These are phyloP conservation scores for Xylaria sp. DNA, from an alignment of 2,329 filamentous ascomycete genomes.

Conservation along the genomic window DNA sequence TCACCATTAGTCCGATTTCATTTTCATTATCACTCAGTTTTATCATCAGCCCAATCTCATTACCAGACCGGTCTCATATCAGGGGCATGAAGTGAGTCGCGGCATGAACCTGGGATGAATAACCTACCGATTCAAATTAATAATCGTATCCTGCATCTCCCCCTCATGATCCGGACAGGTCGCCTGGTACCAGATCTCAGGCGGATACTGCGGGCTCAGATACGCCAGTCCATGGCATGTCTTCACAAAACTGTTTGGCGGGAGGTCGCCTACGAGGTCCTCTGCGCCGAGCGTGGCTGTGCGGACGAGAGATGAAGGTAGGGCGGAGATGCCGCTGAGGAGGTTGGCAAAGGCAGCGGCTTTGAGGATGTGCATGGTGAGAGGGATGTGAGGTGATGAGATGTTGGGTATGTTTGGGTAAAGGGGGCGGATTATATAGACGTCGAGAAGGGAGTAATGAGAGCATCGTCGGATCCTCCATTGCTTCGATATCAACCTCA, in stretches of 20 bases:
- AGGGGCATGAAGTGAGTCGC: too few relatives aligned
- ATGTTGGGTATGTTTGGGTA: neutral
- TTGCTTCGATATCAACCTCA: neutral
- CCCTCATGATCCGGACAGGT: neutral
- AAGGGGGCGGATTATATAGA: neutral
- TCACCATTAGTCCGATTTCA: neutral
- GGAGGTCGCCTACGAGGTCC: neutral
- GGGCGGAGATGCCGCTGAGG: neutral
- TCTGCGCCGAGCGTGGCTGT: neutral
- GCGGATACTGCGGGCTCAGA: neutral
- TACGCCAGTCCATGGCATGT: neutral
- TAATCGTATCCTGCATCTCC: neutral
- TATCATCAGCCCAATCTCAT: neutral
- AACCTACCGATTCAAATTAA: neutral
- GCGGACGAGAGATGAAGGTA: neutral
- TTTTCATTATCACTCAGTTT: neutral
- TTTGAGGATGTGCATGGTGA: neutral
- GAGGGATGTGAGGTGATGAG: neutral
- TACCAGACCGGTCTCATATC: neutral
- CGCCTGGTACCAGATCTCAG: neutral
- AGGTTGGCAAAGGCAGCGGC: neutral
- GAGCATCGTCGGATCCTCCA: neutral
- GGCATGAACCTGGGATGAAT: too few relatives aligned
- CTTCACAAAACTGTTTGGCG: neutral
- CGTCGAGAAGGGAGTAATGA: neutral